phyloP scores from a whole-genome alignment of 176 grass and related monocot genomes.

The Eleusine indica region DNA sequence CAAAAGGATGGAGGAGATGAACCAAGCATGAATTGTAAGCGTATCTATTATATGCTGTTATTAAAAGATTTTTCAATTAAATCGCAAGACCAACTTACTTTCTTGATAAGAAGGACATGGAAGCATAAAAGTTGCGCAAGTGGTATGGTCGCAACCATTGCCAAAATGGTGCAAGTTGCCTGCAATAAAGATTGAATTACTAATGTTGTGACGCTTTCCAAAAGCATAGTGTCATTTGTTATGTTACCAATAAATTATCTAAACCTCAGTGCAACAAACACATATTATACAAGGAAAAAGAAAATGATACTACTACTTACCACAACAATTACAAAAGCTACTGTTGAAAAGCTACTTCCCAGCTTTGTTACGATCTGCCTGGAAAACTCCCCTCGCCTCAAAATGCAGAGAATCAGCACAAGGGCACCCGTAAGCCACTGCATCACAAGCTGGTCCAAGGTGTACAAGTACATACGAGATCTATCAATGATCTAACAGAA shows the following conservation, averaged over 20 bases:
- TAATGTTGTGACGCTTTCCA: neutral
- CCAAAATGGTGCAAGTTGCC: slow-evolving; percentile 86
- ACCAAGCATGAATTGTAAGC: neutral
- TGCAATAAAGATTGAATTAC: slow-evolving; percentile 48
- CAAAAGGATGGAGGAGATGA: neutral
- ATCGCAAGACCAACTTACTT: slow-evolving; percentile 53
- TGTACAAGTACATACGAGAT: slow-evolving; percentile 61
- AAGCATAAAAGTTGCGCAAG: slow-evolving; percentile 95
- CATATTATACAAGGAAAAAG: slow-evolving; percentile 9
- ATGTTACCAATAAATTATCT: neutral
- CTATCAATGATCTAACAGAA: slow-evolving; percentile 78
- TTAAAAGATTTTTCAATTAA: slow-evolving; percentile 1
- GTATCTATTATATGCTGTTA: neutral
- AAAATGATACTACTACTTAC: slow-evolving; percentile 47
- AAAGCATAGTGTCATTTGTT: neutral
- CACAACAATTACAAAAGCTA: slow-evolving; percentile 93
- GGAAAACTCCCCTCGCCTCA: slow-evolving; percentile 75
- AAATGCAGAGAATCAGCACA: slow-evolving; percentile 87
- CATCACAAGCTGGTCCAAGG: slow-evolving; percentile 92
- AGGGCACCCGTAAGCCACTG: slow-evolving; percentile 77
- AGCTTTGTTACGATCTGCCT: slow-evolving; percentile 81
- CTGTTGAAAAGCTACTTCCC: slow-evolving; percentile 93
- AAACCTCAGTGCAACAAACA: neutral
- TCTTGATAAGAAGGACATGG: slow-evolving; percentile 97
- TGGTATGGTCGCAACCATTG: slow-evolving; percentile 91